Evolutionary conservation across 2,329 filamentous ascomycete species (phyloP), one percentile per base, ranked within the genome.

Genomic region (Ophiocordyceps camponoti-saundersi): DNA sequence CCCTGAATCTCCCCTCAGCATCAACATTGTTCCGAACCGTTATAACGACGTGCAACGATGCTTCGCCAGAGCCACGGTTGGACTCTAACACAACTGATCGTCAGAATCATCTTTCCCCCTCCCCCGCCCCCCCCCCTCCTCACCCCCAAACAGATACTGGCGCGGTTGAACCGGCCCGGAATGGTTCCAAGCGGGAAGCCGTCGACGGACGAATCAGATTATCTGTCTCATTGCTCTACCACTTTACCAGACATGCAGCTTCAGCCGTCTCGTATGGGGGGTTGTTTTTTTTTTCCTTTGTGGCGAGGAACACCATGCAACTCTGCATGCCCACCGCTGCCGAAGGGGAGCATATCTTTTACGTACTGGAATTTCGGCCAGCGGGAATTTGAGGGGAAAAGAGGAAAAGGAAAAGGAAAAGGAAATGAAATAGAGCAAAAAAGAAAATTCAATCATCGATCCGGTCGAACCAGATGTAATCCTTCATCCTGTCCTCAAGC

Each of bases 401-500:
- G 10, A 36, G 10, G 32, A 1, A 36, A 15, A n/a, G 6, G 32
- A 18, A 39, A 39, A 39, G 18, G 18, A 39, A 39, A 39, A 18
- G 16, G 8, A 39, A 39, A 39, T 10, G 16, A 10, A 39, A 8
- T 21, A n/a, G n/a, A n/a, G 11, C 21, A 23, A 6, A 4, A 10
- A 7, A 26, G 15, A 12, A 15, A n/a, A 41, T 20, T 43, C 41
- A 43, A n/a, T 43, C 34, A 41, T 45, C 34, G 5, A 40, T 40
- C 10, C 44, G 34, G 6, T 44, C 41, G 23, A 48, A 47, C 43
- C 45, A 51, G 13, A 51, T 48, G 44, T 45, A 30, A 12, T 50
- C 48, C 7, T 47, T 44, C n/a, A 49, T 18, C 11, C 40, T 21
- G 16, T 36, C 36, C 12, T 49, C 48, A 7, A 50, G 39, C 7